Base-by-base conservation (phyloP, 495 filamentous ascomycete genomes). In the Opeltia flavorubescens region DNA sequence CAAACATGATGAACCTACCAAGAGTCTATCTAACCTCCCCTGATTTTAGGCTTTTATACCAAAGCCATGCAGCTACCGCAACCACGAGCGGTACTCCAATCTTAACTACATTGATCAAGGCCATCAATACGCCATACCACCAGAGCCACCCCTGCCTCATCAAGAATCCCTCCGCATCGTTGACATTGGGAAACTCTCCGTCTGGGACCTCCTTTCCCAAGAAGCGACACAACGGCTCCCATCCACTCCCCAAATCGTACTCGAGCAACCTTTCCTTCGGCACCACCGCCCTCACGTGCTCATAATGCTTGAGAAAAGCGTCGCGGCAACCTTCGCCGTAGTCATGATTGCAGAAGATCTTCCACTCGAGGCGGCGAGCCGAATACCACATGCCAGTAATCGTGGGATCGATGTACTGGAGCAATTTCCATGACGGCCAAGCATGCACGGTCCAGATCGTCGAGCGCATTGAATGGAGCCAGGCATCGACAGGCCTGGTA, bases 171-270 rank as follows among this genome's bases (percentile, higher is more conserved):
- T n/a, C n/a, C n/a, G 12, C 12, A 8, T 47, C 44, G 13, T 47
- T 47, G 44, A 47, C 20, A 2, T 25, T 44, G 26, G 47, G 47
- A 34, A 49, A 49, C 12, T 41, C 21, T 17, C 38, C 44, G 6
- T 50, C 43, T 36, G 81, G 81, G 9, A 77, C 49, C 7, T 35
- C 45, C 27, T 56, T 52, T 11, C 55, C 63, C 18, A 70, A 42
- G 38, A 67, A 66, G 29, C 50, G 24, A 34, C 68, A 74, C 34
- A 74, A 58, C 26, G 67, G 66, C 35, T 59, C 66, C 68, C 68
- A 71, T 4, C 68, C 68, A 43, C 66, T 59, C 44, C 63, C 59
- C 25, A 71, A 59, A 15, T 57, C 53, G 51, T 59, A 71, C 46
- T 64, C 63, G 44, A 70, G 44, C 31, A 67, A 43, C 13, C 54